phyloP scores from a whole-genome alignment of 208 protist species.

The Spongospora subterranea region DNA sequence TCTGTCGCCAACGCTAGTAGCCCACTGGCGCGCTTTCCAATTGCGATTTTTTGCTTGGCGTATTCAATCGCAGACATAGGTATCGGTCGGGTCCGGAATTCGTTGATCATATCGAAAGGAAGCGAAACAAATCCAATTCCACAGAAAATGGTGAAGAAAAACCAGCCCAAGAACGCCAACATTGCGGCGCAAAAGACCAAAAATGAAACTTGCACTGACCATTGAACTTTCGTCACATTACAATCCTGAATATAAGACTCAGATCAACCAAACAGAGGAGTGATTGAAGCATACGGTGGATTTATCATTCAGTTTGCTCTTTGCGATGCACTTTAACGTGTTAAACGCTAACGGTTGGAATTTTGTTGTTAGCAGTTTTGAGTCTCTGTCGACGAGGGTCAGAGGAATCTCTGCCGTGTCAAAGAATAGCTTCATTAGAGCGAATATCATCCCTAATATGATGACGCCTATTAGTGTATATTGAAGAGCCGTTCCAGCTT shows the following conservation, averaged over 20 bases:
- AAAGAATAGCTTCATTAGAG: conserved; percentile 4
- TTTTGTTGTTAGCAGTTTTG: background rate
- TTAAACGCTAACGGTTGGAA: background rate
- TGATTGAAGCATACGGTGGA: background rate
- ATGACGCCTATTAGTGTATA: conserved; percentile 18
- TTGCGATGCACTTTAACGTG: background rate
- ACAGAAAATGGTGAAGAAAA: conserved; percentile 79
- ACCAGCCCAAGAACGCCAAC: conserved; percentile 70
- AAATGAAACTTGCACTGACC: conserved; percentile 57
- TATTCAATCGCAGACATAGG: conserved; percentile 82
- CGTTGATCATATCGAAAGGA: conserved; percentile 81
- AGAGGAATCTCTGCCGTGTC: conserved; percentile 33
- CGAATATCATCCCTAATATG: background rate
- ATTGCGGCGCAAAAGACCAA: conserved; percentile 68
- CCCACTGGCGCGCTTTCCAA: conserved; percentile 77
- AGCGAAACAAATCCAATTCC: conserved; percentile 87
- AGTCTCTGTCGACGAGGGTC: background rate
- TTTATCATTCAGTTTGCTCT: background rate
- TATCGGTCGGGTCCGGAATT: conserved; percentile 76
- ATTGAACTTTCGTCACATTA: background rate
- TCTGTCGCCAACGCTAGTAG: conserved; percentile 67
- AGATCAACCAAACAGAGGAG: background rate
- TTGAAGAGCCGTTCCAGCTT: conserved; percentile 24
- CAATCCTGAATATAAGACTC: background rate
- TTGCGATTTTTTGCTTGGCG: conserved; percentile 74